Conservation (phyloP, 2,329 filamentous ascomycete species). For the Lomentospora prolificans region DNA sequence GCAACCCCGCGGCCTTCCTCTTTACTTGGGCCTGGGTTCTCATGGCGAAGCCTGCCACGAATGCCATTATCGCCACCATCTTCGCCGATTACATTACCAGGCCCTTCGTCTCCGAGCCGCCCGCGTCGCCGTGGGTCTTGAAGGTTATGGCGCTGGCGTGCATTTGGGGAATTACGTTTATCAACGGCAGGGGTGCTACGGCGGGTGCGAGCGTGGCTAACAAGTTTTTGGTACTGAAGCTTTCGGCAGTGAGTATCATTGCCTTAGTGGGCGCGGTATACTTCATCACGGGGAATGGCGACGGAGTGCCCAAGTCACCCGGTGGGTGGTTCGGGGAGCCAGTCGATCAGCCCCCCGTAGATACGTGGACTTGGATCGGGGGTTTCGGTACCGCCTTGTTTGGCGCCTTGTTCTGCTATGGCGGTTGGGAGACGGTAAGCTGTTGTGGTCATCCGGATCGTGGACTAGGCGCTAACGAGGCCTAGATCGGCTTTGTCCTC, state of each 20-base stretch:
- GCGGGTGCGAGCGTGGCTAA: conserved; percentile 82
- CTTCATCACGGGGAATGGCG: conserved; percentile 22
- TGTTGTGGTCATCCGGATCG: neutral
- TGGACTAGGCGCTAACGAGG: conserved; percentile 12
- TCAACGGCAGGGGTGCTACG: conserved; percentile 87
- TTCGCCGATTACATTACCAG: conserved; percentile 96
- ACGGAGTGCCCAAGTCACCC: conserved; percentile 23
- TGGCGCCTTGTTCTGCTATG: conserved; percentile 93
- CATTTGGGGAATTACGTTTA: conserved; percentile 63
- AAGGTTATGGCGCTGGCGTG: conserved; percentile 77
- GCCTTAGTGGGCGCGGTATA: conserved; percentile 15
- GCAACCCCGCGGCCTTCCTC: conserved; percentile 82
- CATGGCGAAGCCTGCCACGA: conserved; percentile 85
- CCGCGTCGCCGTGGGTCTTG: conserved; percentile 75
- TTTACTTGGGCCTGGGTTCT: conserved; percentile 95
- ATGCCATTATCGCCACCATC: conserved; percentile 93
- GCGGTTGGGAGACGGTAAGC: conserved; percentile 95
- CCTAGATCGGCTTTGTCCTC: conserved; percentile 15
- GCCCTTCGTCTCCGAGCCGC: conserved; percentile 77
- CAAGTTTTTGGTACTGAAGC: conserved; percentile 93
- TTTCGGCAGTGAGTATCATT: conserved; percentile 55
- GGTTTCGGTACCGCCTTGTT: conserved; percentile 58
- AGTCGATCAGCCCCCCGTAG: conserved; percentile 11
- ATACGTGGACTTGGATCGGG: conserved; percentile 27
- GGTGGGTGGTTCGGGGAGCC: conserved; percentile 20